These are phyloP conservation scores for Globisporangium cylindrosporum DNA, from an alignment of 352 stramenopile species.

Conservation along the genomic window DNA sequence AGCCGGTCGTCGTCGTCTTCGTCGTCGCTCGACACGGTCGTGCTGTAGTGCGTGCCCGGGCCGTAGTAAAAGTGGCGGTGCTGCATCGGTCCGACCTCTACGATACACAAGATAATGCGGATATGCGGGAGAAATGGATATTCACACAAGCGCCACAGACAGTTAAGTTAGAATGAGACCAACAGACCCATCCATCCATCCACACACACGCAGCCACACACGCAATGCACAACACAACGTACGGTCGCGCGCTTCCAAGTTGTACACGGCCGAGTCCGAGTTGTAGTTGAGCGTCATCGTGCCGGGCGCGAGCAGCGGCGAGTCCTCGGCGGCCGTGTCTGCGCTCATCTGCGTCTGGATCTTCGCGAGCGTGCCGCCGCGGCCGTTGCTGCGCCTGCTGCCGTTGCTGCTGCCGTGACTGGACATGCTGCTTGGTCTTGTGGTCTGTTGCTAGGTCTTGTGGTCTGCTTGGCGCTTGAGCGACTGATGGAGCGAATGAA, in stretches of 20 bases:
- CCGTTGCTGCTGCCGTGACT: neutral
- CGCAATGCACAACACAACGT: slow-evolving; percentile 5
- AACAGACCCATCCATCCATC: neutral
- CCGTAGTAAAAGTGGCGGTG: slow-evolving; percentile 62
- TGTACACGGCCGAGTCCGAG: slow-evolving; percentile 80
- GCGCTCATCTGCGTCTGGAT: slow-evolving; percentile 21
- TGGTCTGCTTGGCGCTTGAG: neutral
- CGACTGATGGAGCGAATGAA: neutral
- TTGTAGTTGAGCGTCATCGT: slow-evolving; percentile 79
- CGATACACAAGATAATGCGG: too few relatives aligned
- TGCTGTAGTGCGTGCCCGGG: slow-evolving; percentile 48
- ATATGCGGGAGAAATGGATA: neutral
- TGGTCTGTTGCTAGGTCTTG: neutral
- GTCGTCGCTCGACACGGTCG: slow-evolving; percentile 38
- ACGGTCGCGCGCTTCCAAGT: slow-evolving; percentile 34
- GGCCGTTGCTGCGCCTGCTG: slow-evolving; percentile 6
- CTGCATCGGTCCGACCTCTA: slow-evolving; percentile 21
- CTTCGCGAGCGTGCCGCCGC: slow-evolving; percentile 13
- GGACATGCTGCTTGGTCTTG: slow-evolving; percentile 4
- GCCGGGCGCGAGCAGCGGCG: slow-evolving; percentile 47
- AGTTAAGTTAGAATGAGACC: neutral
- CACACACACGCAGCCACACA: neutral
- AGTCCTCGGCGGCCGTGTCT: slow-evolving; percentile 27
- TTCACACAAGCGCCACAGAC: neutral
- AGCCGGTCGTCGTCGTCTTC: slow-evolving; percentile 36